phyloP scores from a whole-genome alignment of 352 stramenopile species.

The Pseudoperonospora humuli region DNA sequence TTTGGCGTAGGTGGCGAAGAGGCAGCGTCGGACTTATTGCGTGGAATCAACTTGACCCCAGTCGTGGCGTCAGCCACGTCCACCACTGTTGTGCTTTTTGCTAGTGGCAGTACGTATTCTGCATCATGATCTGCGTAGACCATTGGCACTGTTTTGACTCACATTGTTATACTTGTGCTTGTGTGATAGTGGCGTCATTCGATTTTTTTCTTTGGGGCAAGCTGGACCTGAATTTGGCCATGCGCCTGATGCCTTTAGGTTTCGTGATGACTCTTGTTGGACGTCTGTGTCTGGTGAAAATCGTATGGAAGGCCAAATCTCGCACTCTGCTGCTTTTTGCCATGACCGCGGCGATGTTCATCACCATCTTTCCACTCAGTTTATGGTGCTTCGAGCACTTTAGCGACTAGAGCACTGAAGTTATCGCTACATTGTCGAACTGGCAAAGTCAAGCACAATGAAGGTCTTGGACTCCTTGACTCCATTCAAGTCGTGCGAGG shows the following conservation, averaged over 20 bases:
- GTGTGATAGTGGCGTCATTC: slow-evolving; percentile 26
- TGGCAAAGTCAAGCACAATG: too few relatives aligned
- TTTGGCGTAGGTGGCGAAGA: slow-evolving; percentile 89
- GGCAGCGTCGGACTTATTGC: slow-evolving; percentile 86
- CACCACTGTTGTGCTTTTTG: slow-evolving; percentile 34
- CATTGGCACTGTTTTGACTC: background rate
- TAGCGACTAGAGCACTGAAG: background rate
- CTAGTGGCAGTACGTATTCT: slow-evolving; percentile 28
- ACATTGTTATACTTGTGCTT: slow-evolving; percentile 1
- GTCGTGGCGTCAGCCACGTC: slow-evolving; percentile 69
- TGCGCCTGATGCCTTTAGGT: slow-evolving; percentile 22
- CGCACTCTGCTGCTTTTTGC: slow-evolving; percentile 27
- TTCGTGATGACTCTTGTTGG: slow-evolving; percentile 30
- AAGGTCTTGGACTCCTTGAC: too few relatives aligned
- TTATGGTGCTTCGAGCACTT: slow-evolving; percentile 16
- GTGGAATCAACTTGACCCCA: slow-evolving; percentile 79
- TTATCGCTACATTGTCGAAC: too few relatives aligned
- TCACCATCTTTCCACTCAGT: slow-evolving; percentile 28
- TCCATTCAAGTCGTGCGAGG: too few relatives aligned
- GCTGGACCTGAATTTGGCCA: slow-evolving; percentile 23
- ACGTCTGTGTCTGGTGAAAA: slow-evolving; percentile 22
- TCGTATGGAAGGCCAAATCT: slow-evolving; percentile 30
- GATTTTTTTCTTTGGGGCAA: slow-evolving; percentile 40
- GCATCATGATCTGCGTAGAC: background rate
- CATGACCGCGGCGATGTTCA: slow-evolving; percentile 23